Evolutionary conservation across 345 rosid genomes (phyloP), one percentile per base, ranked within the genome.

Genomic region (Carallia pectinifolia): DNA sequence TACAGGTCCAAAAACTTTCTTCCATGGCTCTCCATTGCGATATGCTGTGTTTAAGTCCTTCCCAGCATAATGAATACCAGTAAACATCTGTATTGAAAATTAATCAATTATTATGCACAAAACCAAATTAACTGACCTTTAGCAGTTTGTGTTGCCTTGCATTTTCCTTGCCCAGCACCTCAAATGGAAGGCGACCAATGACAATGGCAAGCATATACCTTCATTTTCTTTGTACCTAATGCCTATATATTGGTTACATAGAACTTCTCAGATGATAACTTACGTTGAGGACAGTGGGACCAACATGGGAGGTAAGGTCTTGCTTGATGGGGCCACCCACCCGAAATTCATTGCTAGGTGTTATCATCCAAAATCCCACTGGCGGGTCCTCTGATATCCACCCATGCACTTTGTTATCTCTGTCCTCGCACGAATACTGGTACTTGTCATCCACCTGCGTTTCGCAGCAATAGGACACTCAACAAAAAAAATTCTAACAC

Each of bases 1-100:
- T 53, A 88, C 91, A 9, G 99, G 99, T 39, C 99, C 99, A 34
- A 86, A 81, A 60, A 92, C 88, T 29, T 95, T 95, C 76, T 83
- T 89, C 99, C 99, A 95, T 1, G 92, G 68, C 79, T 85, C 85
- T 9, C 90, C 89, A 53, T 81, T 73, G 53, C 47, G 48, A 59
- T 79, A 90, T 33, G 27, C 39, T 29, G 90, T 86, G n/a, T 88
- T 80, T 8, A 89, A 66, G 54, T 71, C 64, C 50, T 5, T 44
- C 48, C 79, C 79, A 53, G 60, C 31, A 27, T 70, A 76, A 62
- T 76, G 79, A 2, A 19, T 31, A 13, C 75, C 66, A 4, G 79
- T 76, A 47, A 75, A 69, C 74, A 70, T 70, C 79, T 75, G 65
- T 64, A 19, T 15, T 1, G 69, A 59, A 44, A 44, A 44, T 15